Conservation (phyloP, 2,329 filamentous ascomycete genomes). For the Cercospora beticola region DNA sequence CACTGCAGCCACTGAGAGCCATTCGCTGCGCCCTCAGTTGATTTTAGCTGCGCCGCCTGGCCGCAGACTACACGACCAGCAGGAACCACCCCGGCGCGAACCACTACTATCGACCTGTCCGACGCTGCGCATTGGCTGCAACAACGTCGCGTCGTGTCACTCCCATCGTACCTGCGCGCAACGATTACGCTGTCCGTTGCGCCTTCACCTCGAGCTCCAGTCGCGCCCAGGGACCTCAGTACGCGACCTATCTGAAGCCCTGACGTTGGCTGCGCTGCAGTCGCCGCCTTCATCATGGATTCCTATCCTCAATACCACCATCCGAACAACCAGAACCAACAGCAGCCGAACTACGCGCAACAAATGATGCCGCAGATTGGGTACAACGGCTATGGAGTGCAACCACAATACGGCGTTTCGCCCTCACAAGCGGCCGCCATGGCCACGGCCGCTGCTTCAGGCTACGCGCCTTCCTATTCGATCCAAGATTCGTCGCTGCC, state of each 20-base stretch:
- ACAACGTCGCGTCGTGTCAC: constrained; percentile 5
- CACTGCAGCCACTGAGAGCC: constrained; percentile 25
- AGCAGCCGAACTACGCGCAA: constrained; percentile 50
- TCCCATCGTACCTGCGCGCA: constrained; percentile 9
- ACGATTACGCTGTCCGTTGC: constrained; percentile 28
- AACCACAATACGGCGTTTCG: constrained; percentile 71
- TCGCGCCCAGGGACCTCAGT: constrained; percentile 12
- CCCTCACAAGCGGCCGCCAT: constrained; percentile 87
- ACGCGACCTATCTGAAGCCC: constrained; percentile 17
- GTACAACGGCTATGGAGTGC: constrained; percentile 76
- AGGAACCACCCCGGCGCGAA: constrained; percentile 3
- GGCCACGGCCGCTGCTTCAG: constrained; percentile 89
- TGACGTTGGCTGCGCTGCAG: constrained; percentile 20
- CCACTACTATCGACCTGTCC: background rate
- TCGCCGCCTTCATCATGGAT: constrained; percentile 43
- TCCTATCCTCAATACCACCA: constrained; percentile 50
- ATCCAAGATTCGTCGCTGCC: constrained; percentile 65
- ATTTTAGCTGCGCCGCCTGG: constrained; percentile 23
- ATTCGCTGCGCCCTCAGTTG: constrained; percentile 21
- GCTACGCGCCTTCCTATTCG: constrained; percentile 67
- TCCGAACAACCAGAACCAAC: constrained; percentile 66
- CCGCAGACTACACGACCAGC: constrained; percentile 10
- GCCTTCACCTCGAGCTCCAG: constrained; percentile 18
- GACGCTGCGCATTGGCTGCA: constrained; percentile 10
- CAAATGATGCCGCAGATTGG: constrained; percentile 68